Evolutionary conservation across 1,284 basidiomycete species (phyloP), one percentile per base, ranked within the genome.

Genomic region (Moesziomyces parantarcticus): DNA sequence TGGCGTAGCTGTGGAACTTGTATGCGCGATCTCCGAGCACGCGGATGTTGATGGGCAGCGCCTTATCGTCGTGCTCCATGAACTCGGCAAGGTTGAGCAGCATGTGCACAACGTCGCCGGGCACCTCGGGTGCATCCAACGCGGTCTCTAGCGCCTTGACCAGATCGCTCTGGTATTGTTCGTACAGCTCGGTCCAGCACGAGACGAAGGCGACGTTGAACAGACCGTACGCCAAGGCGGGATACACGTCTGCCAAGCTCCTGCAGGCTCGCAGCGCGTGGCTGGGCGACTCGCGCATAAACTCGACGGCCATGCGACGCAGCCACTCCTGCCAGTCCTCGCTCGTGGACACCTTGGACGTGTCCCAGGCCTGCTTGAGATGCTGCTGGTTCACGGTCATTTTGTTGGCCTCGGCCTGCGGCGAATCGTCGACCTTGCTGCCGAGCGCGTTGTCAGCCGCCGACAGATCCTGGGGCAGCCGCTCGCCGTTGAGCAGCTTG

Each of bases 161-260:
- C 42, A 99, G 88, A 43, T 78, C 76, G 62, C 78, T 78, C 61
- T 80, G 79, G 50, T 83, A 83, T 54, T 72, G 67, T 41, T 98
- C 96, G 80, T 95, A 98, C 8, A 99, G 86, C 79, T 97, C 95
- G 6, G 90, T 90, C 96, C 96, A 99, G 79, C 97, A 99, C 7
- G 95, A 98, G 18, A 99, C 89, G 84, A 99, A 99, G 0, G 97
- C 97, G 11, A 96, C 94, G 84, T 99, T 99, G 88, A 99, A 99
- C 9, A 99, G 87, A 80, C 97, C 95, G 77, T 92, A 92, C 0
- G 94, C 94, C 59, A 99, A 88, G 0, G 95, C 93, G 16, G 90
- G 89, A 84, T 99, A 93, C 23, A 92, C 90, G 79, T 97, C 93
- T 1, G 97, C 94, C 47, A 99, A 86, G 79, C 90, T 93, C 87